These are phyloP conservation scores for Metschnikowia henanensis DNA, from an alignment of 805 yeast genomes.

Conservation along the genomic window DNA sequence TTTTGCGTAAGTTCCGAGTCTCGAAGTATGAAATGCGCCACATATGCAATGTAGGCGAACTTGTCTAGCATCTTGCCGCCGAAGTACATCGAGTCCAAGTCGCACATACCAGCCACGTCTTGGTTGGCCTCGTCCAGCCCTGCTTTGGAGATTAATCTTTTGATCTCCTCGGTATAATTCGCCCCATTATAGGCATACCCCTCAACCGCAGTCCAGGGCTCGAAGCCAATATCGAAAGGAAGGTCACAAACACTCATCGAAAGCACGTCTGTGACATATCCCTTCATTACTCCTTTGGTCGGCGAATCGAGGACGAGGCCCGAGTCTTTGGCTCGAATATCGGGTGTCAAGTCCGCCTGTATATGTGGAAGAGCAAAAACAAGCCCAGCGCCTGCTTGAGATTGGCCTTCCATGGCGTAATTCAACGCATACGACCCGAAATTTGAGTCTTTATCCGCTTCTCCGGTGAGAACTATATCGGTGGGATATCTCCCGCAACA, in stretches of 20 bases:
- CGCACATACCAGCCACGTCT: conserved; percentile 57
- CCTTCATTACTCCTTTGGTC: conserved; percentile 50
- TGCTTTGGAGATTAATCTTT: conserved; percentile 35
- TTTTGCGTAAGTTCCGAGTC: conserved; percentile 51
- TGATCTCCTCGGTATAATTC: conserved; percentile 30
- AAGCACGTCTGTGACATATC: conserved; percentile 40
- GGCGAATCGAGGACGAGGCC: conserved; percentile 45
- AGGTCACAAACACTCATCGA: conserved; percentile 40
- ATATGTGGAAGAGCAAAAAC: conserved; percentile 57
- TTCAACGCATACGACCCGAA: conserved; percentile 29
- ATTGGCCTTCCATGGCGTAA: conserved; percentile 28
- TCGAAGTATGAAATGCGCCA: conserved; percentile 61
- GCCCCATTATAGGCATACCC: conserved; percentile 12
- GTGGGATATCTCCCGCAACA: conserved; percentile 66
- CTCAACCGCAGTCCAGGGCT: conserved; percentile 54
- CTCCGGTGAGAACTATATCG: conserved; percentile 42
- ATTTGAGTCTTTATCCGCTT: conserved; percentile 26
- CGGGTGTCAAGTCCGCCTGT: conserved; percentile 35
- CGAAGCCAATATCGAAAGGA: conserved; percentile 43
- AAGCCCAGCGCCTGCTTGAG: conserved; percentile 30
- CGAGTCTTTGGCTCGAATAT: conserved; percentile 27
- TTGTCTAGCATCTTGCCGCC: conserved; percentile 88
- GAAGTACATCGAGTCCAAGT: conserved; percentile 84
- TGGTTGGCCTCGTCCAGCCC: conserved; percentile 56
- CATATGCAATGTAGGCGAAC: conserved; percentile 83